phyloP scores from a whole-genome alignment of 1,284 basidiomycete genomes.

The Athelia psychrophila region DNA sequence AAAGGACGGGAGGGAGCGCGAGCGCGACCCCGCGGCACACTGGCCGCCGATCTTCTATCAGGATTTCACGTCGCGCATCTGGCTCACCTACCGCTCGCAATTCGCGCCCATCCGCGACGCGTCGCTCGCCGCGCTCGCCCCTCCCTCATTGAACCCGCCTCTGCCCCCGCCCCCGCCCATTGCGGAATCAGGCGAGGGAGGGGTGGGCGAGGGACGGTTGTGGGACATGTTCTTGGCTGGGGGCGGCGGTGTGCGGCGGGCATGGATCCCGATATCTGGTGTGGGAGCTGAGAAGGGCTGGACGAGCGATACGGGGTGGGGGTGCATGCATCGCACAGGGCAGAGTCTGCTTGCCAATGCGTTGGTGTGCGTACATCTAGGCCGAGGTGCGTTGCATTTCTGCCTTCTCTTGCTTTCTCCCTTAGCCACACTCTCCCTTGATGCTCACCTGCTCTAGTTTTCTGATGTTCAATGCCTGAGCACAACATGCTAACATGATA shows the following conservation, averaged over 20 bases:
- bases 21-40: constrained; percentile 14
- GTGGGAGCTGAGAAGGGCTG: constrained; percentile 70
- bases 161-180: constrained; percentile 21
- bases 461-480: too few species aligned
- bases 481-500: too few species aligned
- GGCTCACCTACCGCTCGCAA: constrained; percentile 91
- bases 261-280: constrained; percentile 2
- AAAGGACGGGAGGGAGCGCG: neutral
- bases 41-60: constrained; percentile 85
- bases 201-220: constrained; percentile 11
- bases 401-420: constrained; percentile 5
- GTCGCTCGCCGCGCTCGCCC: constrained; percentile 51
- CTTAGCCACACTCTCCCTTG: too few species aligned
- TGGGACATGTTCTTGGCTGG: neutral
- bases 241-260: neutral
- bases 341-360: constrained; percentile 93
- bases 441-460: too few species aligned
- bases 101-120: constrained; percentile 81
- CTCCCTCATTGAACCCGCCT: constrained; percentile 8
- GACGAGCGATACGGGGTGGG: constrained; percentile 96
- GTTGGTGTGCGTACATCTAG: constrained; percentile 79
- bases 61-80: constrained; percentile 88
- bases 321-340: constrained; percentile 95
- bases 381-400: constrained; percentile 57
- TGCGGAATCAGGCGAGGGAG: constrained; percentile 46